Base-by-base conservation (phyloP, 2,329 filamentous ascomycete species). In the Elsinoe perseae region DNA sequence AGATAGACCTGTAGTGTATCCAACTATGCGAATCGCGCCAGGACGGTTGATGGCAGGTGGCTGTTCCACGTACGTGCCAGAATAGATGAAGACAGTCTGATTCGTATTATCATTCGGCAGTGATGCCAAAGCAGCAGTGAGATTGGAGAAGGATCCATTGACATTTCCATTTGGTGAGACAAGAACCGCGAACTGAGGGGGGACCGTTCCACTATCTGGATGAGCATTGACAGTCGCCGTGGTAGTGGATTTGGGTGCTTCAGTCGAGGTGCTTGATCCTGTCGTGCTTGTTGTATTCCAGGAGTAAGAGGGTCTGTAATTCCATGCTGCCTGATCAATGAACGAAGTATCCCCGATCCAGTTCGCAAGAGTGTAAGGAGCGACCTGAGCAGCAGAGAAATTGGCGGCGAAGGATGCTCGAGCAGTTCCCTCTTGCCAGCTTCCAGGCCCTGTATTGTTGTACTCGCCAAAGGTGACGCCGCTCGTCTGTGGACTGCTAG, bases 381-480 rank as follows among this genome's bases (percentile, higher is more conserved):
- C 59, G 7, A 68, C 72, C 54, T 72, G 65, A 12, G 64, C 55
- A 5, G 67, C 58, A 25, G 63, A 65, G 46, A 77, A 60, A 55
- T 68, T 72, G 36, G 68, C 72, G 2, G 73, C 66, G 61, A 79
- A 80, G 54, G 69, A 70, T 10, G 77, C 80, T 53, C 81, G 71
- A 0, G 71, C 73, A n/a, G 64, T 62, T n/a, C 58, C 57, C 0
- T 78, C 78, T n/a, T 68, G 68, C 68, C 69, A 72, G 2, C 80
- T 72, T 2, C 82, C 81, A 28, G 70, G 65, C 1, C 82, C 82
- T 0, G 75, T 75, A 67, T 85, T 85, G 42, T 65, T 69, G 63
- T 77, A 85, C 70, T 85, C 82, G 9, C 70, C 78, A 61, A 79
- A 84, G 20, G 72, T 67, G 1, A 84, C 77, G 34, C 78, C 70